Evolutionary conservation across 768 basidiomycete species (phyloP).

Genomic region (Candolleomyces eurysporus): DNA sequence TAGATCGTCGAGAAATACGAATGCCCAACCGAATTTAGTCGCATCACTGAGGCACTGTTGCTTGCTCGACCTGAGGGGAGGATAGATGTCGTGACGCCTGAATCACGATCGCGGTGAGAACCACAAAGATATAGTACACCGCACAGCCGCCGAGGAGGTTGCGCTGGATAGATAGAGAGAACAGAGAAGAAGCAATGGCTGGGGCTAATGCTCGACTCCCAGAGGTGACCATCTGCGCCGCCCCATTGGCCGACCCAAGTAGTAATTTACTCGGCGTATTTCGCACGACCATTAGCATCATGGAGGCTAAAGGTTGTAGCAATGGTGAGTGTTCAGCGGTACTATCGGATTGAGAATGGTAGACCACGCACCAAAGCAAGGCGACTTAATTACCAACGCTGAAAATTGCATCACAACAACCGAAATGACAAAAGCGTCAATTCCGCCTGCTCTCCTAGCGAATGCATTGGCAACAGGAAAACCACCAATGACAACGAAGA

Average conservation of each 20-base stretch:
- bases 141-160: slow-evolving; percentile 46
- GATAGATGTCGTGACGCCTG: slow-evolving; percentile 16
- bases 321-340: neutral
- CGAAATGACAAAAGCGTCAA: slow-evolving; percentile 29
- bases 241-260: slow-evolving; percentile 52
- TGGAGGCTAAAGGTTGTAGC: slow-evolving; percentile 5
- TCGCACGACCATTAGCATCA: slow-evolving; percentile 45
- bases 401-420: slow-evolving; percentile 33
- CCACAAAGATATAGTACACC: slow-evolving; percentile 35
- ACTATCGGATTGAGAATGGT: neutral
- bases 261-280: slow-evolving; percentile 37
- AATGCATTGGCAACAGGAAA: slow-evolving; percentile 37
- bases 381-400: slow-evolving; percentile 23
- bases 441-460: slow-evolving; percentile 28
- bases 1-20: too few species aligned
- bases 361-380: slow-evolving; percentile 35
- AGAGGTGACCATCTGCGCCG: slow-evolving; percentile 53
- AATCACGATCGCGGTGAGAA: slow-evolving; percentile 21
- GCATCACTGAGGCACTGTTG: neutral
- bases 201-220: slow-evolving; percentile 52
- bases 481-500: slow-evolving; percentile 22
- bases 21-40: too few species aligned
- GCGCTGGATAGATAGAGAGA: slow-evolving; percentile 47
- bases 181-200: slow-evolving; percentile 52
- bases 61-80: neutral